These are phyloP conservation scores for Eragrostis tef DNA, from an alignment of 202 grass and related monocot genomes.

Conservation along the genomic window DNA sequence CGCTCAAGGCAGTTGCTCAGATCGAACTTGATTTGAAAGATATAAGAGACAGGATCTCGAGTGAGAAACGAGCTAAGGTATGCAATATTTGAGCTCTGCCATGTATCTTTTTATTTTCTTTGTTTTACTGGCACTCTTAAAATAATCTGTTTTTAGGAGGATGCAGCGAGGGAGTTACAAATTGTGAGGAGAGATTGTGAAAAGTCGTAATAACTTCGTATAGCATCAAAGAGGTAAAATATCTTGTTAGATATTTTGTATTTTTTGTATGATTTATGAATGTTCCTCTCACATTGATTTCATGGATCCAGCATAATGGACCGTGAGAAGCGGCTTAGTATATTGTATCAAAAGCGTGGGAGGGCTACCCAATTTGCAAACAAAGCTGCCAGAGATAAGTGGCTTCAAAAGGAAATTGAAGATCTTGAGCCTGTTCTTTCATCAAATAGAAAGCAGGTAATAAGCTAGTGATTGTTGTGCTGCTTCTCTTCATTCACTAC, in stretches of 20 bases:
- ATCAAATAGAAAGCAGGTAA: constrained; percentile 89
- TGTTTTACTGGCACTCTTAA: constrained; percentile 31
- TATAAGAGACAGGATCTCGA: constrained; percentile 78
- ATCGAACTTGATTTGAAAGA: constrained; percentile 96
- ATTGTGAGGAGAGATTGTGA: constrained; percentile 83
- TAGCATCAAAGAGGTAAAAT: constrained; percentile 82
- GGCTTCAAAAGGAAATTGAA: constrained; percentile 97
- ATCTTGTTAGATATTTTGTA: constrained; percentile 2
- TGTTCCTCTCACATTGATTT: constrained; percentile 32
- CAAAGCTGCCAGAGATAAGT: constrained; percentile 88
- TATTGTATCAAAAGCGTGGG: constrained; percentile 98
- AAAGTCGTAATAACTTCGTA: too few species aligned
- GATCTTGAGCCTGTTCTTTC: constrained; percentile 87
- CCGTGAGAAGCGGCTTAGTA: constrained; percentile 91
- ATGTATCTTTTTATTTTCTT: constrained; percentile 33
- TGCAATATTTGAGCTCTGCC: constrained; percentile 33
- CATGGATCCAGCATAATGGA: constrained; percentile 85
- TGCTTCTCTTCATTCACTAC: constrained; percentile 31
- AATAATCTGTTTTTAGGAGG: constrained; percentile 65
- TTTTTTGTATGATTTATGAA: constrained; percentile 1
- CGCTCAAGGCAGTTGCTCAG: constrained; percentile 80
- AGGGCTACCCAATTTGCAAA: constrained; percentile 91
- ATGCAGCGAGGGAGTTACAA: constrained; percentile 75
- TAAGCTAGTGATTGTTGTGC: constrained; percentile 23
- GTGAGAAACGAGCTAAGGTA: constrained; percentile 87